Conservation (phyloP, 2,329 filamentous ascomycete species). For the Ophiosphaerella korrae region DNA sequence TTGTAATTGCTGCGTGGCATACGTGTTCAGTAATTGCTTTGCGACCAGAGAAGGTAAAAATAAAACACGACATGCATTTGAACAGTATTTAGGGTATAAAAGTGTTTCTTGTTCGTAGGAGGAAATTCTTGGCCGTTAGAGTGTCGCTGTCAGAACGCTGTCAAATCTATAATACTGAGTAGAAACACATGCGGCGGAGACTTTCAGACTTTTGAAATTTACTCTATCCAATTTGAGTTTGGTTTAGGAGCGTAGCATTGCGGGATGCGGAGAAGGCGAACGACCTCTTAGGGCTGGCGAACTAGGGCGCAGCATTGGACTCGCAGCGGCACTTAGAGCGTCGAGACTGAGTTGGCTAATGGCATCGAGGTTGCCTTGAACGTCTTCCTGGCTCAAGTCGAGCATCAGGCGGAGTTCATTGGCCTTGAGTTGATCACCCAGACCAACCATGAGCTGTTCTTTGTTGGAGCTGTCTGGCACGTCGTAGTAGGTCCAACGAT, state of each 20-base stretch:
- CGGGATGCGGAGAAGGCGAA: conserved; percentile 40
- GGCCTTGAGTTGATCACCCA: conserved; percentile 41
- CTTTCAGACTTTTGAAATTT: no score
- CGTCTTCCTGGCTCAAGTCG: conserved; percentile 43
- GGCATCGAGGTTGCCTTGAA: conserved; percentile 41
- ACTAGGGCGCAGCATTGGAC: conserved; percentile 43
- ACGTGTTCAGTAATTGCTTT: no score
- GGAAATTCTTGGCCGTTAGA: no score
- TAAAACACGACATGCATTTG: no score
- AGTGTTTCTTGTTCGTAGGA: no score
- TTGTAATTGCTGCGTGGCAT: no score
- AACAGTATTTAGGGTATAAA: no score
- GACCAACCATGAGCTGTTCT: conserved; percentile 44
- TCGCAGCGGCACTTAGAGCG: conserved; percentile 42
- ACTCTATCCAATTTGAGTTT: no score
- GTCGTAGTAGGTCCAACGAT: conserved; percentile 42
- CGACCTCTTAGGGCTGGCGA: conserved; percentile 42
- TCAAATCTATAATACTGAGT: no score
- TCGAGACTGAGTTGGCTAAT: conserved; percentile 47
- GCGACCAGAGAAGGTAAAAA: no score
- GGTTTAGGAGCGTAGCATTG: conserved; percentile 21
- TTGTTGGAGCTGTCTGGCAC: conserved; percentile 32
- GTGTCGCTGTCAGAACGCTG: no score
- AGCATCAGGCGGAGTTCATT: conserved; percentile 46
- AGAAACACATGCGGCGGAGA: no score